phyloP scores from a whole-genome alignment of 73 alveolate genomes.

The Tetrahymena borealis region DNA sequence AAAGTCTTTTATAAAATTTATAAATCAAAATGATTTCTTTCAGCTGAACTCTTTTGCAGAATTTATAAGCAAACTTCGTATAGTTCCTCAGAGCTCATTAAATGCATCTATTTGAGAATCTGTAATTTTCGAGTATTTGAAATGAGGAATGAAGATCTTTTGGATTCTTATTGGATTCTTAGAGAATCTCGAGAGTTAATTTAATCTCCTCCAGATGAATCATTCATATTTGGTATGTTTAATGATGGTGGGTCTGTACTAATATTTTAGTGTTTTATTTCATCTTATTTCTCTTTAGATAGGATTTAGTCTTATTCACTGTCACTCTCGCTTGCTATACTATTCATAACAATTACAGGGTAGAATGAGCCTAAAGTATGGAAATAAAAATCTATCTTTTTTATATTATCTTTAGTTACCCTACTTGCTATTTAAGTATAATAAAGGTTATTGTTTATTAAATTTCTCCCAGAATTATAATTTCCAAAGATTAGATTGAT shows the following conservation, averaged over 20 bases:
- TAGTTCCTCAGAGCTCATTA: neutral
- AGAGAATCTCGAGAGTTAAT: neutral
- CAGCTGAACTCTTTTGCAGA: neutral
- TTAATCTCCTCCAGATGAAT: neutral
- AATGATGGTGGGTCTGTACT: neutral
- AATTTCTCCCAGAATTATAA: too few relatives aligned
- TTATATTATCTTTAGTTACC: too few relatives aligned
- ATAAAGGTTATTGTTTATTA: too few relatives aligned
- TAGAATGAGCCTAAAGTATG: too few relatives aligned
- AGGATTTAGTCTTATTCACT: neutral
- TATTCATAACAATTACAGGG: neutral
- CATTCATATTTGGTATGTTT: neutral
- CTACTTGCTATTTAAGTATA: too few relatives aligned
- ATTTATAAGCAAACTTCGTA: neutral
- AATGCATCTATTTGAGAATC: neutral
- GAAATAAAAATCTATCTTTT: too few relatives aligned
- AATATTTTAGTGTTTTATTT: too few relatives aligned
- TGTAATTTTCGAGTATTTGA: neutral
- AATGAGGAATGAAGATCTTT: neutral
- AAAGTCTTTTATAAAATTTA: neutral
- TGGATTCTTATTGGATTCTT: neutral
- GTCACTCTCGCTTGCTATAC: neutral
- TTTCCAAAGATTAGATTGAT: too few relatives aligned
- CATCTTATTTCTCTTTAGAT: too few relatives aligned
- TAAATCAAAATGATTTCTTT: neutral